Conservation (phyloP, 495 filamentous ascomycete genomes). For the Annulohypoxylon bovei region DNA sequence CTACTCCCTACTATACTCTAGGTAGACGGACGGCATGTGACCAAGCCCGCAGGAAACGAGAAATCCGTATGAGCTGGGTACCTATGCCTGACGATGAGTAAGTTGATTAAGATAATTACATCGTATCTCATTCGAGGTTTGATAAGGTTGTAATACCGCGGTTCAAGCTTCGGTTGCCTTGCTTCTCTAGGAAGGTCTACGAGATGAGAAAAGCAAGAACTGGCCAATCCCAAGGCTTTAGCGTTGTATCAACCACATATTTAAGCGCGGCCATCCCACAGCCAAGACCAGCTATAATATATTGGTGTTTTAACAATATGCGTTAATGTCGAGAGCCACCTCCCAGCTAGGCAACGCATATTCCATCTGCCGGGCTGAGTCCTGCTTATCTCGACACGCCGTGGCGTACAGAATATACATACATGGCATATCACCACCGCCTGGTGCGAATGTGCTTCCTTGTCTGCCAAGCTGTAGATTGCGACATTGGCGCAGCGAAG, state of each 20-base stretch:
- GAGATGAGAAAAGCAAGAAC: neutral
- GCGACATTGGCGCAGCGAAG: slow-evolving; percentile 31
- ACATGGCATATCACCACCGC: neutral
- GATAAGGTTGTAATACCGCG: slow-evolving; percentile 13
- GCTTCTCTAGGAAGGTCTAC: slow-evolving; percentile 47
- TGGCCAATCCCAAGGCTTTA: slow-evolving; percentile 12
- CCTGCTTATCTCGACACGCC: slow-evolving; percentile 27
- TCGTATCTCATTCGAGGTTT: slow-evolving; percentile 26
- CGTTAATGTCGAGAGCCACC: slow-evolving; percentile 11
- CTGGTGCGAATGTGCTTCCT: slow-evolving; percentile 4
- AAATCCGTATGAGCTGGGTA: neutral
- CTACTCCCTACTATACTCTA: too few relatives aligned
- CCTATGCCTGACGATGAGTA: slow-evolving; percentile 2
- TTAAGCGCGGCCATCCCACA: slow-evolving; percentile 20
- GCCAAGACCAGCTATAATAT: slow-evolving; percentile 9
- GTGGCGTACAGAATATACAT: slow-evolving; percentile 13
- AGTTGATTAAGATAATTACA: slow-evolving; percentile 10
- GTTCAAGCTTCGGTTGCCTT: slow-evolving; percentile 35
- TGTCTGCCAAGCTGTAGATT: slow-evolving; percentile 28
- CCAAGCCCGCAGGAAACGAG: slow-evolving; percentile 7
- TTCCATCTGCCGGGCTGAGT: slow-evolving; percentile 34
- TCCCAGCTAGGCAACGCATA: neutral
- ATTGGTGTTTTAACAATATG: neutral
- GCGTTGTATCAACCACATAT: slow-evolving; percentile 18
- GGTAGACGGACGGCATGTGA: neutral